Conservation (phyloP, 768 basidiomycete species). For the button mushroom (Agaricus bisporus) region DNA sequence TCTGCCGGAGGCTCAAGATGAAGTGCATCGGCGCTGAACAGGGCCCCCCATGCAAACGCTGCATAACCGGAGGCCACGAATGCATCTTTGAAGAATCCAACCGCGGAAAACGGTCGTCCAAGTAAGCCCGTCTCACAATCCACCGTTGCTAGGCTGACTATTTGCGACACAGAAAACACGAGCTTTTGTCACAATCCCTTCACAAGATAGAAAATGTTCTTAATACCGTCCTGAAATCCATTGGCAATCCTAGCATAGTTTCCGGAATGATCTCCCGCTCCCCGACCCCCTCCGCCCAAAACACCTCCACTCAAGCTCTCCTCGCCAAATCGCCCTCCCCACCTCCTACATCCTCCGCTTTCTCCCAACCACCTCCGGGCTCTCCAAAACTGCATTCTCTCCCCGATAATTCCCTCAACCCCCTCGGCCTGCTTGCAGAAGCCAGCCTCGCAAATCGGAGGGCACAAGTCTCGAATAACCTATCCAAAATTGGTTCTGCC, state of each 20-base stretch:
- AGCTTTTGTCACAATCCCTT: constrained; percentile 72
- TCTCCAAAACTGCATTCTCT: constrained; percentile 88
- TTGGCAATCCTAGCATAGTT: constrained; percentile 76
- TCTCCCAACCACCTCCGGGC: constrained; percentile 30
- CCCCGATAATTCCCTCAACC: constrained; percentile 90
- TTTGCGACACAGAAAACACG: constrained; percentile 63
- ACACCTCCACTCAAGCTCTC: constrained; percentile 52
- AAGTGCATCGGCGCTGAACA: constrained; percentile 89
- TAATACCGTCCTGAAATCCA: constrained; percentile 86
- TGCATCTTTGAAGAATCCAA: constrained; percentile 98
- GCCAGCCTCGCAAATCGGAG: constrained; percentile 75
- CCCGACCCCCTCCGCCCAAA: constrained; percentile 60
- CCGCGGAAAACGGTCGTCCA: constrained; percentile 83
- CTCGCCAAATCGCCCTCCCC: constrained; percentile 45
- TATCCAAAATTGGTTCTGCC: constrained; percentile 23
- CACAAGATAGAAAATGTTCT: constrained; percentile 90
- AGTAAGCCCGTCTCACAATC: constrained; percentile 38
- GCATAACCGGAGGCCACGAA: constrained; percentile 70
- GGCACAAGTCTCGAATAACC: constrained; percentile 41
- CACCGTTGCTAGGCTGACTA: constrained; percentile 12
- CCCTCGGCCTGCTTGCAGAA: constrained; percentile 88
- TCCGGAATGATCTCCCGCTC: constrained; percentile 80
- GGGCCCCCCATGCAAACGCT: constrained; percentile 89
- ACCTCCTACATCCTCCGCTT: constrained; percentile 26
- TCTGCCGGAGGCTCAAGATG: constrained; percentile 90